phyloP scores from a whole-genome alignment of 2,329 filamentous ascomycete genomes.

The Lachnellula cervina region DNA sequence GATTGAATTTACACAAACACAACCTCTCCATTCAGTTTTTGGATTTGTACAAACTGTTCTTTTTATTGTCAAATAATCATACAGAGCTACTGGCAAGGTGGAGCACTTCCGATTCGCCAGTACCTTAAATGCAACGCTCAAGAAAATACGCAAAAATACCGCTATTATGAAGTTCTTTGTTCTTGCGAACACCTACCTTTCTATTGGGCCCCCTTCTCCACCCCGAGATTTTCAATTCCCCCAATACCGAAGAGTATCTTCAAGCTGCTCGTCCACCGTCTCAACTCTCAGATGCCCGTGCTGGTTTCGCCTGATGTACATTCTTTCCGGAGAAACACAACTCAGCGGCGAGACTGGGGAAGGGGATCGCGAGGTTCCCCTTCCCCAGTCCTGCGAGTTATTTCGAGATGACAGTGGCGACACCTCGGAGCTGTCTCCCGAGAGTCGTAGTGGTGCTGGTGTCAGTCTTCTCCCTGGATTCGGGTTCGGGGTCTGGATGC shows the following conservation, averaged over 20 bases:
- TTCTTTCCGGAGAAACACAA: too few relatives aligned
- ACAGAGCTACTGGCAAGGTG: neutral
- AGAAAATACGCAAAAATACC: neutral
- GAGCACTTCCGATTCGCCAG: neutral
- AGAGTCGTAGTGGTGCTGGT: too few relatives aligned
- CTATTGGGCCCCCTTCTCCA: neutral
- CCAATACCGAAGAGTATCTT: neutral
- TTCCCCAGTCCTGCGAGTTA: too few relatives aligned
- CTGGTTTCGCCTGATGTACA: neutral
- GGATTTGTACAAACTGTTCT: too few relatives aligned
- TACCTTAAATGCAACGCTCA: neutral
- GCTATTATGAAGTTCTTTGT: neutral
- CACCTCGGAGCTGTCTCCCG: too few relatives aligned
- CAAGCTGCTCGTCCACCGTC: neutral
- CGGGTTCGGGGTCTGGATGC: neutral
- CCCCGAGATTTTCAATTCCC: neutral
- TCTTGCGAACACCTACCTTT: neutral
- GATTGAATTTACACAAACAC: too few relatives aligned
- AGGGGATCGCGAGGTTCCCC: too few relatives aligned
- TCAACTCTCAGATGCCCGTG: neutral
- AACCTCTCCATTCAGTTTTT: too few relatives aligned
- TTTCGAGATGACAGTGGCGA: too few relatives aligned
- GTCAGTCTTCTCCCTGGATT: too few relatives aligned
- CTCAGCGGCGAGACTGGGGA: too few relatives aligned
- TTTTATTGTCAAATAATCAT: too few relatives aligned